These are phyloP conservation scores for Salix viminalis DNA, from an alignment of 345 rosid genomes.

Conservation along the genomic window DNA sequence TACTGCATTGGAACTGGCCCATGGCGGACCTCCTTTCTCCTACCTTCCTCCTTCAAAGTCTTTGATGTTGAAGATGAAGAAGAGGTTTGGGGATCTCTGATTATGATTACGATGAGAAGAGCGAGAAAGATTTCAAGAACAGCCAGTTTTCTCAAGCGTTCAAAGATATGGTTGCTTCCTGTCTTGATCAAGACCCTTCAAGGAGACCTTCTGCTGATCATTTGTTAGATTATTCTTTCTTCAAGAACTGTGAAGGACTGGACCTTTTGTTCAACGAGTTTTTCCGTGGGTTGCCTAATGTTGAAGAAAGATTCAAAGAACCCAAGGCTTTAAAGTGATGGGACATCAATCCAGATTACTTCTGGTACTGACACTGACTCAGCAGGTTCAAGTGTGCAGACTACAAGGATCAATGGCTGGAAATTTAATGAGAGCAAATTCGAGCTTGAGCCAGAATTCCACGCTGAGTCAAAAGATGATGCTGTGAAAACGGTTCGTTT, in stretches of 20 bases:
- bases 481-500: constrained; percentile 25
- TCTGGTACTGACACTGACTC: constrained; percentile 3
- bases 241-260: constrained; percentile 58
- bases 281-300: constrained; percentile 55
- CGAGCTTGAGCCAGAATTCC: constrained; percentile 69
- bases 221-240: constrained; percentile 63
- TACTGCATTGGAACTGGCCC: constrained; percentile 76
- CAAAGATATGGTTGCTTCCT: constrained; percentile 74
- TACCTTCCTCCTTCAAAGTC: constrained; percentile 75
- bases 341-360: not conserved
- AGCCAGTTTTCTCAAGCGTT: constrained; percentile 73
- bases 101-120: constrained; percentile 42
- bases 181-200: constrained; percentile 75
- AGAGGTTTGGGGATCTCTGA: constrained; percentile 65
- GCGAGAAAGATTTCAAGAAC: constrained; percentile 32
- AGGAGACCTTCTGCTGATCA: constrained; percentile 73
- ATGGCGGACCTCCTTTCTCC: constrained; percentile 77
- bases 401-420: constrained; percentile 88
- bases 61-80: constrained; percentile 71
- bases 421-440: constrained; percentile 69
- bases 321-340: constrained; percentile 15
- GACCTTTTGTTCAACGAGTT: constrained; percentile 55
- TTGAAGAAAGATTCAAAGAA: constrained; percentile 57
- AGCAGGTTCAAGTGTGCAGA: constrained; percentile 26
- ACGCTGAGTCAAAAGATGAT: constrained; percentile 23